Percentiles rank a stretch among this genome's conserved stretches.
phyloP scores from a whole-genome alignment of 257 asterid genomes.

The Solanum chiquidenum region DNA sequence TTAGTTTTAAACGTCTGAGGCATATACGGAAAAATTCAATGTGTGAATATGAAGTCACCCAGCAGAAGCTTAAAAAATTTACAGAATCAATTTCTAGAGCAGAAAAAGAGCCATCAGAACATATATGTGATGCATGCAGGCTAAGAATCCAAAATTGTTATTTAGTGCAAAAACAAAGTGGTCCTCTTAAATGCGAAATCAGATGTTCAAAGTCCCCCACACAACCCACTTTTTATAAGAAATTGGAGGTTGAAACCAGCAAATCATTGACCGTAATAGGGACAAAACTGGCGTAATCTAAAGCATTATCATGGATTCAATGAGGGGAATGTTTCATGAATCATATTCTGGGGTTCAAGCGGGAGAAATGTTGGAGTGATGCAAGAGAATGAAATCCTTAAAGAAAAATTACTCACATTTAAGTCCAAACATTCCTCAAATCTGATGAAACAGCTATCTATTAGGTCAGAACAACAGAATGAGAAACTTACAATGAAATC shows the following conservation, averaged over 20 bases:
- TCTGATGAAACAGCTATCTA: not conserved
- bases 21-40: not conserved
- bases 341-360: not conserved
- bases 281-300: not conserved
- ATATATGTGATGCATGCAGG: not conserved
- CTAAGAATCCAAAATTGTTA: not conserved
- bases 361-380: not conserved
- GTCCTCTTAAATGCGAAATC: not conserved
- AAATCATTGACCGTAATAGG: not conserved
- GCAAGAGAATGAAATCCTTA: not conserved
- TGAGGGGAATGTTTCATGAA: not conserved
- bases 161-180: not conserved
- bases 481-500: conserved; percentile 32
- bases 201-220: not conserved
- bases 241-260: not conserved
- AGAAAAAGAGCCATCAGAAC: not conserved
- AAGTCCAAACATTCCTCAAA: not conserved
- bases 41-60: not conserved
- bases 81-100: not conserved
- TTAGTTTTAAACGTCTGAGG: conserved; percentile 36
- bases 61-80: not conserved
- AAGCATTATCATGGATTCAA: not conserved
- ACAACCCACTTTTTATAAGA: not conserved
- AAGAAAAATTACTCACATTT: not conserved
- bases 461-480: not conserved